Evolutionary conservation across 345 rosid genomes (phyloP), one percentile per base, ranked within the genome.

Genomic region (Linum tenue): DNA sequence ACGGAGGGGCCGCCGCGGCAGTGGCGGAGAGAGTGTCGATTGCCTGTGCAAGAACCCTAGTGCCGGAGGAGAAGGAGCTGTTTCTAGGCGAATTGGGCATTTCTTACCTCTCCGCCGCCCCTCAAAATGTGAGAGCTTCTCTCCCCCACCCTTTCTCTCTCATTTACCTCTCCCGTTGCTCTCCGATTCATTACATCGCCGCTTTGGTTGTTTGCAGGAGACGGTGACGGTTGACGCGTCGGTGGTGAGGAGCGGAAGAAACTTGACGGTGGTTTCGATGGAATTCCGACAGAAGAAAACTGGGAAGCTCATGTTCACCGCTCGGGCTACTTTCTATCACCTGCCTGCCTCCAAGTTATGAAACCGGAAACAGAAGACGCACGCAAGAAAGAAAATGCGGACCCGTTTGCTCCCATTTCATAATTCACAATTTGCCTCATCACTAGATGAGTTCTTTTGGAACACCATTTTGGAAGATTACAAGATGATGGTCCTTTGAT

Each of bases 211-310:
- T 43, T 11, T 41, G 61, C 81, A 86, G 96, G 72, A 66, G 42
- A 83, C 77, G 76, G 15, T 86, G 80, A 56, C 78, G 35, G 79
- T 85, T 17, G 86, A 91, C 4, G 96, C 78, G 51, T 69, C 86
- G 7, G 73, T 85, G 16, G 80, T 81, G 64, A 82, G 85, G 78
- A 81, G 85, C n/a, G 96, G 96, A 72, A 88, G 86, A 68, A 88
- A 86, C 64, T 55, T 89, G 68, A 83, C 86, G 3, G 79, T 83
- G 16, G 85, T 89, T 63, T 72, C 73, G 5, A 62, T 84, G 43
- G 87, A 80, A 41, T 85, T 84, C 70, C 89, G 77, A 72, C 73
- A 83, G 72, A 83, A 77, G 69, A 66, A 80, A 43, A 71, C 86
- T 8, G 77, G 64, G 67, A 81, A 83, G 74, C 80, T 86, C 63